Percentiles rank a stretch among this genome's conserved stretches.
Conservation (phyloP, 768 basidiomycete species). For the Lepiota brunneoincarnata region DNA sequence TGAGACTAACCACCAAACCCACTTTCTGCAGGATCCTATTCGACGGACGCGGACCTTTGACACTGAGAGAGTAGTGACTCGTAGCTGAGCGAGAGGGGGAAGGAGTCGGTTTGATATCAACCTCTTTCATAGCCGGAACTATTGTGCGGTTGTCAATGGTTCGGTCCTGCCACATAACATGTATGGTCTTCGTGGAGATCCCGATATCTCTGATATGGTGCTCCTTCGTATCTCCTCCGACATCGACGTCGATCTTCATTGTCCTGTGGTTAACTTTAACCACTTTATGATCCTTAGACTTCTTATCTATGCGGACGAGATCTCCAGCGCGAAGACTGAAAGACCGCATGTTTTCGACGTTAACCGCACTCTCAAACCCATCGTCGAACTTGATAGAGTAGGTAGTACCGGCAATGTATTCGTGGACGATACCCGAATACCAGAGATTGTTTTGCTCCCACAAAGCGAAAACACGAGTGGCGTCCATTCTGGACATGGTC, state of each 20-base stretch:
- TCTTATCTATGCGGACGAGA: constrained; percentile 35
- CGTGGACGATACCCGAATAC: constrained; percentile 57
- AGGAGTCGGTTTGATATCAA: constrained; percentile 31
- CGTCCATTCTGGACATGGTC: constrained; percentile 20
- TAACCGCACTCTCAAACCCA: constrained; percentile 41
- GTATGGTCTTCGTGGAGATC: constrained; percentile 50
- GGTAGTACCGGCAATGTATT: constrained; percentile 22
- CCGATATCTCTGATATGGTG: constrained; percentile 38
- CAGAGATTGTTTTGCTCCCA: constrained; percentile 62
- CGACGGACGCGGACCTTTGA: constrained; percentile 15
- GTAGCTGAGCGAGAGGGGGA: constrained; percentile 49
- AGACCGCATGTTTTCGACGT: constrained; percentile 50
- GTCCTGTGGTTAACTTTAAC: constrained; percentile 16
- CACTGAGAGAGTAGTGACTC: constrained; percentile 31
- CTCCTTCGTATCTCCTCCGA: constrained; percentile 36
- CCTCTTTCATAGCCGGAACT: constrained; percentile 37
- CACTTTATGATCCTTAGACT: constrained; percentile 1
- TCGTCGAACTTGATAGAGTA: constrained; percentile 73
- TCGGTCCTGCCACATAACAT: constrained; percentile 53
- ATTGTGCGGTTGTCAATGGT: constrained; percentile 39
- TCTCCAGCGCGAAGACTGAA: constrained; percentile 55
- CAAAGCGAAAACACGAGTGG: constrained; percentile 67
- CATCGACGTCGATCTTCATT: constrained; percentile 33
- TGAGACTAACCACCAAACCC: constrained; percentile 60
- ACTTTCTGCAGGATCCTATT: constrained; percentile 43